Evolutionary conservation across 345 rosid genomes (phyloP), one percentile per base, ranked within the genome.

Genomic region (Conringia planisiliqua): DNA sequence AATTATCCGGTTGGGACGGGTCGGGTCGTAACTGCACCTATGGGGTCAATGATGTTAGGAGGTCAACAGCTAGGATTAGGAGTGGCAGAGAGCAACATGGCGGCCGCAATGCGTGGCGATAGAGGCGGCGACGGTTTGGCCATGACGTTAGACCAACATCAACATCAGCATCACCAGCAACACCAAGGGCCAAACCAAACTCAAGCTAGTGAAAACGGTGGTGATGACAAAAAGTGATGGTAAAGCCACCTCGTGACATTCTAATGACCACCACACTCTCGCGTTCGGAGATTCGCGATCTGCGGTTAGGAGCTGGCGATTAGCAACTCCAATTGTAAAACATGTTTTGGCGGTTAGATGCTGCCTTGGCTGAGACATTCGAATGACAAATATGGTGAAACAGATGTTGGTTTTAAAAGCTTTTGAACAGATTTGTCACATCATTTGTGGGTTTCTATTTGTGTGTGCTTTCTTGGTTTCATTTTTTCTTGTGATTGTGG

Each of bases 1-100:
- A 83, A 75, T 74, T 85, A 83, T 46, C 70, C 82, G 1, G 87
- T 85, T 16, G 86, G 82, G 22, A 9, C 81, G n/a, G 85, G 82
- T 10, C 78, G 89, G 67, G 74, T 83, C 6, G 82, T 78, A 29
- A 86, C 89, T 58, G 86, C 85, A 36, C 96, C 86, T 55, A 75
- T 90, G 7, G 85, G 91, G 62, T 86, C 91, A 16, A 86, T 90
- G 93, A 71, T 88, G 79, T 84, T 83, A 73, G 93, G 87, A 48
- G 82, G 84, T 27, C 93, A 86, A 54, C 94, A 89, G 36, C 82
- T 86, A 27, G 96, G 93, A 35, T 70, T 88, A 73, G 87, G 88
- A 73, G 79, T 85, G 38, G 72, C 85, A 0, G 91, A 84, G 65
- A 69, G 81, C 30, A 83, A 80, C 32, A 73, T 88, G 81, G 87